These are phyloP conservation scores for Exophiala mesophila DNA, from an alignment of 2,329 filamentous ascomycete genomes.

Conservation along the genomic window DNA sequence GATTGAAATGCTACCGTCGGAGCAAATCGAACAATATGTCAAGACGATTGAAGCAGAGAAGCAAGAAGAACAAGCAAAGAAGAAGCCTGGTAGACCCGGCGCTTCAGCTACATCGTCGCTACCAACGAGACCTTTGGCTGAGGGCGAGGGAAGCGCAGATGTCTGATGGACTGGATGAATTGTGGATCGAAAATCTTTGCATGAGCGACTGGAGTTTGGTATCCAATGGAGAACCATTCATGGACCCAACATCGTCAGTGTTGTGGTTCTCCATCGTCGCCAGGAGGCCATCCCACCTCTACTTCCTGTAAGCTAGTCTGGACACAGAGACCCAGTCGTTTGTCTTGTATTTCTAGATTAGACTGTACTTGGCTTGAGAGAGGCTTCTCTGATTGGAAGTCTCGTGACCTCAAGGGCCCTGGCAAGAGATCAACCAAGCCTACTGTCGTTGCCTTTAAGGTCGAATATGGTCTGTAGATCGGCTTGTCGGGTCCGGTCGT, in stretches of 20 bases:
- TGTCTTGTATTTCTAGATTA: too few species aligned
- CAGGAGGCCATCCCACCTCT: too few species aligned
- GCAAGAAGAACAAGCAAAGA: constrained; percentile 95
- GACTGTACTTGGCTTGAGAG: too few species aligned
- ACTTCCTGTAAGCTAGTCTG: too few species aligned
- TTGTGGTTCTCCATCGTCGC: too few species aligned
- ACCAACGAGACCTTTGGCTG: constrained; percentile 54
- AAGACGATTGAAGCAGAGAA: constrained; percentile 99
- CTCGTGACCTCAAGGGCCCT: too few species aligned
- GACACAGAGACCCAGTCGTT: too few species aligned
- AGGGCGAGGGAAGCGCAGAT: constrained; percentile 32
- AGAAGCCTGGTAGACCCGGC: constrained; percentile 68
- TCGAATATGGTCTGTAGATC: constrained; percentile 67
- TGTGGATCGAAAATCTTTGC: too few species aligned
- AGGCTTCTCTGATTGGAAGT: too few species aligned
- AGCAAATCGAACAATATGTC: constrained; percentile 95
- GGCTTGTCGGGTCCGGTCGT: constrained; percentile 67
- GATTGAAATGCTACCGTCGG: constrained; percentile 88
- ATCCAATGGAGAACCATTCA: constrained; percentile 8
- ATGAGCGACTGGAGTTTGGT: constrained; percentile 25
- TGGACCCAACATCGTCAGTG: too few species aligned
- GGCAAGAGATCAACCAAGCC: constrained; percentile 70
- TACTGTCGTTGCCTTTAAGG: constrained; percentile 67
- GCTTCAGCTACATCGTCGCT: constrained; percentile 59
- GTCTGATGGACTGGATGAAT: constrained; percentile 16